Conservation (phyloP, 108 stramenopile species). For the Bacterosira constricta region DNA sequence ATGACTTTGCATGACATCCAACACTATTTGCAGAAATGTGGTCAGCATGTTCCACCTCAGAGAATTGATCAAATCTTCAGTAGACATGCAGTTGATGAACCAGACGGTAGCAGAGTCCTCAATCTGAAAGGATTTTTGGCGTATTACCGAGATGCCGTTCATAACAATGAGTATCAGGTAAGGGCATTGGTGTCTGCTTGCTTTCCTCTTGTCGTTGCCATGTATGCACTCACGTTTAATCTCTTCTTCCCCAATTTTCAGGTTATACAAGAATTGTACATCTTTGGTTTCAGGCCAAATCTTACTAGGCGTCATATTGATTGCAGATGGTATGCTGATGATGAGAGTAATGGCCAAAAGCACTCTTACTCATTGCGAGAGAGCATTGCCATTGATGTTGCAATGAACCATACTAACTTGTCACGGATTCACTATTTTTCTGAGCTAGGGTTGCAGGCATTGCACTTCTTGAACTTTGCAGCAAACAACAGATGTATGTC, state of each 20-base stretch:
- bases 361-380: constrained; percentile 43
- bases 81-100: constrained; percentile 40
- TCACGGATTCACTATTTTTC: constrained; percentile 44
- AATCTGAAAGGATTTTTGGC: constrained; percentile 86
- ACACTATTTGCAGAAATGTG: constrained; percentile 72
- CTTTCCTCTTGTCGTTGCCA: background rate
- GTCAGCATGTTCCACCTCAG: constrained; percentile 62
- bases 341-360: constrained; percentile 41
- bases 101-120: constrained; percentile 57
- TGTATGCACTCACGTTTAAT: background rate
- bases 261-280: constrained; percentile 68
- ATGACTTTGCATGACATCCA: constrained; percentile 76
- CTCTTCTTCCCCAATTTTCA: constrained; percentile 18
- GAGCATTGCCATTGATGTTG: constrained; percentile 74
- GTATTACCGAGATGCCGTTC: constrained; percentile 82
- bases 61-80: constrained; percentile 81
- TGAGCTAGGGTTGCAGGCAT: constrained; percentile 46
- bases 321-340: constrained; percentile 29
- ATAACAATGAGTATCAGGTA: constrained; percentile 64
- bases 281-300: constrained; percentile 85
- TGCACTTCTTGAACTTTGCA: constrained; percentile 38
- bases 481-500: constrained; percentile 49
- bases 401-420: constrained; percentile 22
- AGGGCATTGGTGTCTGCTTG: constrained; percentile 14
- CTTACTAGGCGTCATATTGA: constrained; percentile 59